These are phyloP conservation scores for Ashbya aceris DNA, from an alignment of 1,139 yeast species.

Conservation along the genomic window DNA sequence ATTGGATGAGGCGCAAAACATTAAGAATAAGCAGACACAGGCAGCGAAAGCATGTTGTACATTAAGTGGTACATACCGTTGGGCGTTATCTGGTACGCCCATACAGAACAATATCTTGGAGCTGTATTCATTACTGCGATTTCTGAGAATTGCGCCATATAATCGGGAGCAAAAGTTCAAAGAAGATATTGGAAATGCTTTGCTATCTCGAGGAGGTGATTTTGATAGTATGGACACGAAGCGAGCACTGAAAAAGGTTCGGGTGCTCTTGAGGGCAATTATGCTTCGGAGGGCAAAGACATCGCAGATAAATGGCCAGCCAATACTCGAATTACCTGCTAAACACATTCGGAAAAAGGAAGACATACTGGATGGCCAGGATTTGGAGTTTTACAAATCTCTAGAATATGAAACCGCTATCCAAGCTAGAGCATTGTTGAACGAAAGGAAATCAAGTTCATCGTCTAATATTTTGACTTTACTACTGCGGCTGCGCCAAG, in stretches of 20 bases:
- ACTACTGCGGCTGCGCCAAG: conserved; percentile 75
- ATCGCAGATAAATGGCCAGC: conserved; percentile 70
- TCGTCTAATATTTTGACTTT: conserved; percentile 61
- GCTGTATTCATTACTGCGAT: conserved; percentile 65
- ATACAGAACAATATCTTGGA: conserved; percentile 83
- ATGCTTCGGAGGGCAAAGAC: conserved; percentile 71
- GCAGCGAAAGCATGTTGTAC: conserved; percentile 60
- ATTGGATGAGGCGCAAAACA: conserved; percentile 85
- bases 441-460: conserved; percentile 31
- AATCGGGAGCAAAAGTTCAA: conserved; percentile 49
- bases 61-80: conserved; percentile 45
- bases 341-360: conserved; percentile 44
- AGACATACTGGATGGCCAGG: conserved; percentile 44
- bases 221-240: conserved; percentile 30
- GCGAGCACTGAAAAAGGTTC: conserved; percentile 52
- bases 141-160: conserved; percentile 62
- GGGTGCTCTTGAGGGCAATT: conserved; percentile 67
- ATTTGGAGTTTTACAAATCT: conserved; percentile 46
- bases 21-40: conserved; percentile 64
- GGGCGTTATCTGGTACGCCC: conserved; percentile 93
- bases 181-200: conserved; percentile 49
- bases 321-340: conserved; percentile 61
- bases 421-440: conserved; percentile 40
- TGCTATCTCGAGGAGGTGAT: conserved; percentile 33
- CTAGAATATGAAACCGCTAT: conserved; percentile 52